Percentiles rank a stretch among this genome's conserved stretches.
Evolutionary conservation across 352 stramenopile species (phyloP).

Genomic region (Phytophthora idaei): DNA sequence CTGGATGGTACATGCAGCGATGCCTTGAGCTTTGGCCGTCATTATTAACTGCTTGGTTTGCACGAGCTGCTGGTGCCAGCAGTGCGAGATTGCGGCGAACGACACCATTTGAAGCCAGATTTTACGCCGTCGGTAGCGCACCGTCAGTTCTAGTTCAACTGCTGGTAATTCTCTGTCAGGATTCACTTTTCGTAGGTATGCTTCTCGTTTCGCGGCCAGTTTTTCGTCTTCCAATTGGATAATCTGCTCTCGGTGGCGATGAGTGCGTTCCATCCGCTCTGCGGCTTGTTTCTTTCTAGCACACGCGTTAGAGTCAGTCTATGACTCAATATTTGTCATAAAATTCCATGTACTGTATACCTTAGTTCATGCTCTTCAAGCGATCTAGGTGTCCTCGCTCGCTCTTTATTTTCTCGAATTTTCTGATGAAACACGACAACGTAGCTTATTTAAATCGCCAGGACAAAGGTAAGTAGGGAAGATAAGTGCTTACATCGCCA

Average conservation of each 20-base stretch:
- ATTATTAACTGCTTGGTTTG: conserved; percentile 40
- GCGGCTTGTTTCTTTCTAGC: conserved; percentile 72
- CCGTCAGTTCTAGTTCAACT: conserved; percentile 40
- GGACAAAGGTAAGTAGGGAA: neutral
- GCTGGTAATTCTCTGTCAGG: conserved; percentile 26
- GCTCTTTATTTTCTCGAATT: conserved; percentile 67
- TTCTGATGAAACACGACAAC: conserved; percentile 40
- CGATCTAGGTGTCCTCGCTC: conserved; percentile 32
- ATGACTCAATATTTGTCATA: neutral
- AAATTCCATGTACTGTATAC: conserved; percentile 12
- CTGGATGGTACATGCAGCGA: conserved; percentile 61
- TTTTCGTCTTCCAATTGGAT: conserved; percentile 46
- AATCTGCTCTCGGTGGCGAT: conserved; percentile 51
- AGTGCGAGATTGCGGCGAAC: conserved; percentile 43
- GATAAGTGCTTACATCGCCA: conserved; percentile 32
- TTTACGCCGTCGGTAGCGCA: conserved; percentile 45
- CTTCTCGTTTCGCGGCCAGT: conserved; percentile 38
- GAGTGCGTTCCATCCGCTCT: conserved; percentile 50
- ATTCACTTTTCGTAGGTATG: conserved; percentile 44
- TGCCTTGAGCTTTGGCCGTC: conserved; percentile 41
- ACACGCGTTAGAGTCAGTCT: conserved; percentile 4
- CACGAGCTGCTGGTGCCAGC: conserved; percentile 43
- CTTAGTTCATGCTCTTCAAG: conserved; percentile 31
- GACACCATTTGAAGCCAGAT: conserved; percentile 57
- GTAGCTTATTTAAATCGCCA: neutral